These are phyloP conservation scores for Daldinia caldariorum DNA, from an alignment of 495 filamentous ascomycete species.

Conservation along the genomic window DNA sequence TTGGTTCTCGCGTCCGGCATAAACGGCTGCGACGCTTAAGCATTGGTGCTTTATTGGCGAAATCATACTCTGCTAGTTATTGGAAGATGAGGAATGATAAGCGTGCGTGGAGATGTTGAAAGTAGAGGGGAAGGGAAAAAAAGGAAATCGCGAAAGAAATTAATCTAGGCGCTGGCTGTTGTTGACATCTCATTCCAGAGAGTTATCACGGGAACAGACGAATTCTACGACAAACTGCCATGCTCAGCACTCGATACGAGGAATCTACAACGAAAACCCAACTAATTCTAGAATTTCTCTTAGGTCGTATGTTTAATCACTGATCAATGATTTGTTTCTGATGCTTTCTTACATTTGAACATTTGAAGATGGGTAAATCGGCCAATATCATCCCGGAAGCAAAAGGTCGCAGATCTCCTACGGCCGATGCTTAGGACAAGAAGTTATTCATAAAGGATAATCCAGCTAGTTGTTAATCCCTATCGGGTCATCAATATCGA, in stretches of 20 bases:
- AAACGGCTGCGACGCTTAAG: slow-evolving; percentile 8
- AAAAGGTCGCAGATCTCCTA: slow-evolving; percentile 40
- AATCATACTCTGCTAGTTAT: neutral
- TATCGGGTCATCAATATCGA: slow-evolving; percentile 36
- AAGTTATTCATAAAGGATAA: slow-evolving; percentile 37
- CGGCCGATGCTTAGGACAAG: slow-evolving; percentile 24
- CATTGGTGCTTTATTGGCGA: slow-evolving; percentile 10
- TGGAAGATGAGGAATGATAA: neutral
- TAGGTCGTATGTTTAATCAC: slow-evolving; percentile 31
- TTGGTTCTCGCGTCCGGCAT: neutral
- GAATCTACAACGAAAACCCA: neutral
- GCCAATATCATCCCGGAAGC: slow-evolving; percentile 20
- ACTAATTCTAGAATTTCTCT: slow-evolving; percentile 6
- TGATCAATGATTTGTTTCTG: slow-evolving; percentile 7
- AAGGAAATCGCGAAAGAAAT: neutral
- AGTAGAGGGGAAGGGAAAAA: neutral
- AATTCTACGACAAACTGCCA: slow-evolving; percentile 15
- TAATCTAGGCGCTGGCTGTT: neutral
- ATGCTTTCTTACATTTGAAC: slow-evolving; percentile 14
- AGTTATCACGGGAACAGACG: slow-evolving; percentile 9
- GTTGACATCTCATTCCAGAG: slow-evolving; percentile 15
- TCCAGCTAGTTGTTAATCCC: slow-evolving; percentile 9
- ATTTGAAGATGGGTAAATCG: slow-evolving; percentile 25
- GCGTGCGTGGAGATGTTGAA: neutral
- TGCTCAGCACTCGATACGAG: slow-evolving; percentile 6